phyloP scores from a whole-genome alignment of 805 yeast genomes.

The Blastobotrys americana region DNA sequence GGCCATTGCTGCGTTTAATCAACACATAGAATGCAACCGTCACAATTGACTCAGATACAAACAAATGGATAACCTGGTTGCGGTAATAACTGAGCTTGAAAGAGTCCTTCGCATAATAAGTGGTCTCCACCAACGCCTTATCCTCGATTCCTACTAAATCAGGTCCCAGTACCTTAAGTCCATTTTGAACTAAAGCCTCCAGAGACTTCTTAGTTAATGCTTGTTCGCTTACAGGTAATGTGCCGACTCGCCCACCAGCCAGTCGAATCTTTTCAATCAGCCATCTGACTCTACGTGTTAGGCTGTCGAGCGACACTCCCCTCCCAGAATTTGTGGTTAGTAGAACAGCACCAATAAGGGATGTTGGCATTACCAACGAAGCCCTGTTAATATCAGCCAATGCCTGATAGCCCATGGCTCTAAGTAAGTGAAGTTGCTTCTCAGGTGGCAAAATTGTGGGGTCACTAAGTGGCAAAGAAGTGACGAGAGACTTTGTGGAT shows the following conservation, averaged over 20 bases:
- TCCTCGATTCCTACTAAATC: slow-evolving; percentile 29
- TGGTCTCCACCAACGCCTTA: slow-evolving; percentile 32
- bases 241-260: slow-evolving; percentile 36
- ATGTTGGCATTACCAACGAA: slow-evolving; percentile 46
- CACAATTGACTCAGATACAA: slow-evolving; percentile 45
- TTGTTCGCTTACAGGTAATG: slow-evolving; percentile 23
- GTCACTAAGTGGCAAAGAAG: not conserved
- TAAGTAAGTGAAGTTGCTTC: slow-evolving; percentile 29
- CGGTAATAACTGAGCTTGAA: slow-evolving; percentile 53
- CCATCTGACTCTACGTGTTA: slow-evolving; percentile 32
- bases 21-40: slow-evolving; percentile 35
- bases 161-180: slow-evolving; percentile 34
- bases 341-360: slow-evolving; percentile 43
- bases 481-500: slow-evolving; percentile 5
- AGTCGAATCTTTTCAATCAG: slow-evolving; percentile 30
- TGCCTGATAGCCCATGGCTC: slow-evolving; percentile 48
- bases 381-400: slow-evolving; percentile 46
- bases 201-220: slow-evolving; percentile 7
- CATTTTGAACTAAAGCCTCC: slow-evolving; percentile 32
- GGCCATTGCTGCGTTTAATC: slow-evolving; percentile 24
- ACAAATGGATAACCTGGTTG: slow-evolving; percentile 48
- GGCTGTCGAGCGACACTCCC: slow-evolving; percentile 32
- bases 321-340: slow-evolving; percentile 33
- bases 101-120: slow-evolving; percentile 39
- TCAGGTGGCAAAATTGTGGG: not conserved